Evolutionary conservation across 805 yeast species (phyloP).

Genomic region (Yarrowia hollandica): DNA sequence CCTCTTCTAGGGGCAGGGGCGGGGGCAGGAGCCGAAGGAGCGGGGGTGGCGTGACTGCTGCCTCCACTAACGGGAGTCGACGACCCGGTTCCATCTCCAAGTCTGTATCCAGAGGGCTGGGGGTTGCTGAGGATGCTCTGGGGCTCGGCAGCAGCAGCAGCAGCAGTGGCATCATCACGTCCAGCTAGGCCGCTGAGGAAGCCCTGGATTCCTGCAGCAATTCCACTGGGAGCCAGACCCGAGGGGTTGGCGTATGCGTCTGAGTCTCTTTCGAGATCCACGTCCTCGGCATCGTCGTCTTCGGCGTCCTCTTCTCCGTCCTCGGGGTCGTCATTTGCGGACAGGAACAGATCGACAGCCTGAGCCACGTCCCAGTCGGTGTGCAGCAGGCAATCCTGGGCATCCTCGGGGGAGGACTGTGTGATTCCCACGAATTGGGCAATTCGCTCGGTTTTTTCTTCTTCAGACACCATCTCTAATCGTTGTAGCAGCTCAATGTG

Average conservation of each 20-base stretch:
- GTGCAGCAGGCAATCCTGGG: slow-evolving; percentile 44
- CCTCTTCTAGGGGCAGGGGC: slow-evolving; percentile 22
- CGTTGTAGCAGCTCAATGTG: background rate
- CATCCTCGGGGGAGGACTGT: slow-evolving; percentile 44
- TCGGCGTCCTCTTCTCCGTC: slow-evolving; percentile 16
- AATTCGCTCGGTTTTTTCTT: slow-evolving; percentile 33
- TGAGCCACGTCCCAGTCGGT: slow-evolving; percentile 40
- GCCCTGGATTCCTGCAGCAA: slow-evolving; percentile 27
- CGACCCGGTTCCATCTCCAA: slow-evolving; percentile 21
- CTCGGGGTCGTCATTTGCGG: slow-evolving; percentile 26
- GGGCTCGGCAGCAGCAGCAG: slow-evolving; percentile 13
- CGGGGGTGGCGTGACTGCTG: slow-evolving; percentile 13
- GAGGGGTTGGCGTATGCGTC: slow-evolving; percentile 22
- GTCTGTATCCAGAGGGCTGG: slow-evolving; percentile 23
- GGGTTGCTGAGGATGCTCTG: slow-evolving; percentile 3
- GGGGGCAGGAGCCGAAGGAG: slow-evolving; percentile 13
- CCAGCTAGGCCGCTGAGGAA: slow-evolving; percentile 18
- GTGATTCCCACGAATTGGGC: slow-evolving; percentile 45
- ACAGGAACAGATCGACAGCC: slow-evolving; percentile 30
- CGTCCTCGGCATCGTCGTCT: slow-evolving; percentile 25
- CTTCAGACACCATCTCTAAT: slow-evolving; percentile 29
- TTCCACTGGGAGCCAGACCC: slow-evolving; percentile 16
- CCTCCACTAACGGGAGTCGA: background rate
- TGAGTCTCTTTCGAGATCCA: background rate
- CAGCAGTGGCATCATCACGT: slow-evolving; percentile 14